Evolutionary conservation across 148 eudicot species (phyloP), one percentile per base, ranked within the genome.

Genomic region (Drosera capensis): DNA sequence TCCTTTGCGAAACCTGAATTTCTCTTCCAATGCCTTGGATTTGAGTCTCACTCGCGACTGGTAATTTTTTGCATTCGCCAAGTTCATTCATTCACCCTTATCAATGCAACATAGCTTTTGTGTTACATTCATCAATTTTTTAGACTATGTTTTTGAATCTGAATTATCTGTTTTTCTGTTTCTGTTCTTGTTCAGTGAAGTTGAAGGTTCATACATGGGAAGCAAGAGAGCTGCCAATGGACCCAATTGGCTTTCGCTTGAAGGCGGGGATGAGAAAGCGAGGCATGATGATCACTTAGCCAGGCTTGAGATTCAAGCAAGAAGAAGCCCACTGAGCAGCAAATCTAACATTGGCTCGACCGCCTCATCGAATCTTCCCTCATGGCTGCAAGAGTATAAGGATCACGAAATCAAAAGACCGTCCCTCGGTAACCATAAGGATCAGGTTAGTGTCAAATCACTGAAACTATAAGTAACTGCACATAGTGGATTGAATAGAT

Each of bases 331-430:
- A 20, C 63, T 44, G 50, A 40, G 49, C 24, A 56, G 67, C 30
- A 55, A 55, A 14, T 34, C n/a, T 11, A 68, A 59, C 25, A 78
- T 62, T 45, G 73, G 71, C 23, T 52, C 72, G 46, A 61, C 75
- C 34, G 58, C 70, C 46, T 60, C n/a, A n/a, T n/a, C 87, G 47
- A 42, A 65, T 62, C 73, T 88, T 15, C 96, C 96, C 65, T 66
- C 77, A 63, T 88, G 96, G 94, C 86, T 88, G 25, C 71, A 70
- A 68, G 62, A 70, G 35, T 65, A 60, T 53, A 80, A 64, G 54
- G 75, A 77, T 55, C 78, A 77, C 45, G 76, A 77, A 41, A 73
- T 39, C 66, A 64, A 54, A 63, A 69, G 57, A 51, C 44, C 48
- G 37, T 36, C n/a, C n/a, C n/a, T n/a, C n/a, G n/a, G 26, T 19